Percentiles rank a stretch among this genome's conserved stretches.
Conservation (phyloP, 163 green algal genomes). For the Chlorella variabilis region DNA sequence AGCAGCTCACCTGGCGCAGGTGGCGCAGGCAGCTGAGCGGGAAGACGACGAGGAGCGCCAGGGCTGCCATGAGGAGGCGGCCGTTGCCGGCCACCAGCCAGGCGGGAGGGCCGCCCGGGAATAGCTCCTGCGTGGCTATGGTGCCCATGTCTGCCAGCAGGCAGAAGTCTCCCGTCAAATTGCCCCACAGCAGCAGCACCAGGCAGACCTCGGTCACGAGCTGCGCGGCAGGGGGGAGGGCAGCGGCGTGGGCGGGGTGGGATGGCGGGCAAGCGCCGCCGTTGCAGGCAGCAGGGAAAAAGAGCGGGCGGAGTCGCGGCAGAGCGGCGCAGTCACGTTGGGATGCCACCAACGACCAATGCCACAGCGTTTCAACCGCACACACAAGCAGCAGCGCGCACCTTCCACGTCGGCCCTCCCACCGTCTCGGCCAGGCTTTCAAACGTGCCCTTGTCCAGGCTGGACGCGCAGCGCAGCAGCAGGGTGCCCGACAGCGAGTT, state of each 20-base stretch:
- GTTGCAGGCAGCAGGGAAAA: too few relatives aligned
- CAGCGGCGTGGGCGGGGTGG: not conserved
- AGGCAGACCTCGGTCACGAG: slow-evolving; percentile 72
- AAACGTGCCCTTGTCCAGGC: slow-evolving; percentile 66
- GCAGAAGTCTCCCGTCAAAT: slow-evolving; percentile 76
- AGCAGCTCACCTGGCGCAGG: slow-evolving; percentile 72
- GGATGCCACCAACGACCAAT: too few relatives aligned
- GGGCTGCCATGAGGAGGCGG: slow-evolving; percentile 63
- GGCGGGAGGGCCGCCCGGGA: slow-evolving; percentile 1
- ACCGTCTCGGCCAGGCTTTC: slow-evolving; percentile 75
- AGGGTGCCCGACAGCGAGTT: slow-evolving; percentile 73
- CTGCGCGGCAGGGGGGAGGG: slow-evolving; percentile 46
- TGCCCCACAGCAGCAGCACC: slow-evolving; percentile 84
- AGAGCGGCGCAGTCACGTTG: too few relatives aligned
- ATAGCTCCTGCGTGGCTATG: not conserved
- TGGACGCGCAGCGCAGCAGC: slow-evolving; percentile 64
- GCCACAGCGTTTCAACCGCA: too few relatives aligned
- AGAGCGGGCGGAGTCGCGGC: too few relatives aligned
- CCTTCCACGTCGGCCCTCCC: slow-evolving; percentile 67
- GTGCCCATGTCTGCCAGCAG: slow-evolving; percentile 72
- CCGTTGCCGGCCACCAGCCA: slow-evolving; percentile 56
- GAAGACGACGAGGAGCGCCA: slow-evolving; percentile 67
- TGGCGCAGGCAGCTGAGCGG: slow-evolving; percentile 74
- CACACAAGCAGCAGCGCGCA: too few relatives aligned
- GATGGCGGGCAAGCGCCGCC: too few relatives aligned